These are phyloP conservation scores for Sporothrix inflata DNA, from an alignment of 2,329 filamentous ascomycete genomes.

Conservation along the genomic window DNA sequence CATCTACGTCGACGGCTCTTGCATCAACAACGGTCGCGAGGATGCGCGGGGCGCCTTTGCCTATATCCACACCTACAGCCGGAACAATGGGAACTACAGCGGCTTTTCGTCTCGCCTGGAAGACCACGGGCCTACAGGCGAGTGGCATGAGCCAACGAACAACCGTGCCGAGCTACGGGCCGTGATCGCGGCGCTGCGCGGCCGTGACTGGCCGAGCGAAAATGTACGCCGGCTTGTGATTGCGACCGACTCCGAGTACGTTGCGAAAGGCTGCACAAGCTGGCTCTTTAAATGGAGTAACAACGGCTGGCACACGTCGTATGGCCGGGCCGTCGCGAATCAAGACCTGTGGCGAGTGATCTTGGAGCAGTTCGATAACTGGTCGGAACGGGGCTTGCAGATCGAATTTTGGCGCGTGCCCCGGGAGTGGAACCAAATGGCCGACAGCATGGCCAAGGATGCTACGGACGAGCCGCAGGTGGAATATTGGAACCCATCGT, in stretches of 20 bases:
- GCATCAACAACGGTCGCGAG: neutral
- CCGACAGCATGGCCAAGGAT: neutral
- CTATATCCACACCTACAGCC: neutral
- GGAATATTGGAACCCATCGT: neutral
- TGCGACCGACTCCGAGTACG: neutral
- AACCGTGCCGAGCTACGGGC: neutral
- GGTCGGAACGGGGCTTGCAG: conserved; percentile 32
- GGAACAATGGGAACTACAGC: neutral
- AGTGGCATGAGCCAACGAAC: neutral
- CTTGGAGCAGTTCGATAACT: neutral
- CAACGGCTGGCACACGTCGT: neutral
- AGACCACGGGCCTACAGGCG: neutral
- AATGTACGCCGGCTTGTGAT: neutral
- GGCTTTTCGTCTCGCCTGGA: neutral
- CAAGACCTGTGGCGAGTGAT: neutral
- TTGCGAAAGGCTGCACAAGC: neutral
- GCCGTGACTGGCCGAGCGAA: neutral
- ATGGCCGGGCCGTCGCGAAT: neutral
- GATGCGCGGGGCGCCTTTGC: neutral
- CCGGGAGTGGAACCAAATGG: conserved; percentile 15
- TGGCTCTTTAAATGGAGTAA: neutral
- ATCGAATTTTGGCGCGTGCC: conserved; percentile 39
- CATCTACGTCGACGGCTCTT: neutral
- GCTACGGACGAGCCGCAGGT: neutral
- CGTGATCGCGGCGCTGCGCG: neutral